Conservation (phyloP, 352 stramenopile genomes). For the Phytophthora capsici region DNA sequence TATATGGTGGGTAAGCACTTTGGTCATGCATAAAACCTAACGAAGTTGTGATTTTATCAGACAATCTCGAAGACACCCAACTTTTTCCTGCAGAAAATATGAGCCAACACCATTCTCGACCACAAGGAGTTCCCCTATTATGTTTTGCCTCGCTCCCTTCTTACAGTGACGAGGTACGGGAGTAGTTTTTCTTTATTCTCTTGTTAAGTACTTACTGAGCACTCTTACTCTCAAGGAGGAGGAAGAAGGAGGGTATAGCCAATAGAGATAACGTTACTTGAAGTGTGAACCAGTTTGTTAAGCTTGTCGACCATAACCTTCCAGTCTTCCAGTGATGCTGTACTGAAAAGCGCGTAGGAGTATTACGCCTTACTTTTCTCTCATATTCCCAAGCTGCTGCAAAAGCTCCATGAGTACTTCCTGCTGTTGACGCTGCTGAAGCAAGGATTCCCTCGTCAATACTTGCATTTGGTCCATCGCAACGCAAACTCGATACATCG, state of each 20-base stretch:
- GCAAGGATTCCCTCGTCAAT: constrained; percentile 59
- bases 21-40: neutral
- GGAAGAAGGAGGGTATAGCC: constrained; percentile 35
- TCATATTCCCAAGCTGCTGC: constrained; percentile 37
- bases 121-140: constrained; percentile 49
- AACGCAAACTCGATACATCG: constrained; percentile 63
- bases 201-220: neutral
- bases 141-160: constrained; percentile 55
- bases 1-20: neutral
- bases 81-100: constrained; percentile 24
- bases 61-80: constrained; percentile 41
- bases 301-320: neutral
- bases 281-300: neutral
- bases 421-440: constrained; percentile 71
- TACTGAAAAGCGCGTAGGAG: neutral
- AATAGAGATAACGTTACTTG: constrained; percentile 16
- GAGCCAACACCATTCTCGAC: constrained; percentile 15
- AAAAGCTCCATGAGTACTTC: constrained; percentile 70
- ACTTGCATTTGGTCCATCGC: constrained; percentile 67
- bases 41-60: constrained; percentile 8
- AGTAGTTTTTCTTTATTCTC: neutral
- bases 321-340: too few relatives aligned
- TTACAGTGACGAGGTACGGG: constrained; percentile 62
- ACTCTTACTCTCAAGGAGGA: constrained; percentile 38
- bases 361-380: constrained; percentile 3